A percentile compares a stretch with the other conserved stretches of the same genome.
phyloP scores from a whole-genome alignment of 441 rosid genomes.

The Erysimum cheiri region DNA sequence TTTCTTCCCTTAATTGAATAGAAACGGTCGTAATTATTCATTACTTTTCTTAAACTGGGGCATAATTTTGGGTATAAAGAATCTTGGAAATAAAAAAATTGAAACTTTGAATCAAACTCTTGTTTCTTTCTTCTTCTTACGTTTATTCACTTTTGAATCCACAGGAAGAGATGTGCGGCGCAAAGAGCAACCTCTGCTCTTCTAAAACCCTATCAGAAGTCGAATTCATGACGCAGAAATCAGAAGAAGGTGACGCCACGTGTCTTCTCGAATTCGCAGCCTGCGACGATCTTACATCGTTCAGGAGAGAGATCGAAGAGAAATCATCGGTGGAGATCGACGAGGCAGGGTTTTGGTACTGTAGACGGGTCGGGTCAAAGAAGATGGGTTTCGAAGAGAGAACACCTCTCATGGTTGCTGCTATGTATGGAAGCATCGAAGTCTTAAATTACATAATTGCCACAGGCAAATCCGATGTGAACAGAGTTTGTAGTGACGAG shows the following conservation, averaged over 20 bases:
- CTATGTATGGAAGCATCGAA: slow-evolving; percentile 74
- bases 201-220: slow-evolving; percentile 57
- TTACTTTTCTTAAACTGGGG: not conserved
- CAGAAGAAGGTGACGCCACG: slow-evolving; percentile 43
- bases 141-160: slow-evolving; percentile 27
- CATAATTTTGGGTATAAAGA: slow-evolving; percentile 7
- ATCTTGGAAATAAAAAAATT: slow-evolving; percentile 21
- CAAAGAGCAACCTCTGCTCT: slow-evolving; percentile 50
- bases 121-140: slow-evolving; percentile 22
- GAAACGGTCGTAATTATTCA: slow-evolving; percentile 14
- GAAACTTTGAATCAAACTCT: slow-evolving; percentile 6
- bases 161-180: slow-evolving; percentile 66
- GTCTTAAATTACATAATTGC: slow-evolving; percentile 65
- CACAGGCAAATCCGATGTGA: slow-evolving; percentile 58
- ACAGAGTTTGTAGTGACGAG: slow-evolving; percentile 72
- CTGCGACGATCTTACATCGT: slow-evolving; percentile 63
- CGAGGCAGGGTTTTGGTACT: slow-evolving; percentile 75
- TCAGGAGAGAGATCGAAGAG: slow-evolving; percentile 59
- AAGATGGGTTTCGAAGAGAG: slow-evolving; percentile 87
- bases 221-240: slow-evolving; percentile 45
- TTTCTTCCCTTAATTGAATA: not conserved
- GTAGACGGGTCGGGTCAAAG: slow-evolving; percentile 68
- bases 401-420: slow-evolving; percentile 85
- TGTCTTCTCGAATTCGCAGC: slow-evolving; percentile 84
- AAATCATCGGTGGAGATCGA: slow-evolving; percentile 59